These are phyloP conservation scores for Acanthamoeba healyi DNA, from an alignment of 208 protist species.

Conservation along the genomic window DNA sequence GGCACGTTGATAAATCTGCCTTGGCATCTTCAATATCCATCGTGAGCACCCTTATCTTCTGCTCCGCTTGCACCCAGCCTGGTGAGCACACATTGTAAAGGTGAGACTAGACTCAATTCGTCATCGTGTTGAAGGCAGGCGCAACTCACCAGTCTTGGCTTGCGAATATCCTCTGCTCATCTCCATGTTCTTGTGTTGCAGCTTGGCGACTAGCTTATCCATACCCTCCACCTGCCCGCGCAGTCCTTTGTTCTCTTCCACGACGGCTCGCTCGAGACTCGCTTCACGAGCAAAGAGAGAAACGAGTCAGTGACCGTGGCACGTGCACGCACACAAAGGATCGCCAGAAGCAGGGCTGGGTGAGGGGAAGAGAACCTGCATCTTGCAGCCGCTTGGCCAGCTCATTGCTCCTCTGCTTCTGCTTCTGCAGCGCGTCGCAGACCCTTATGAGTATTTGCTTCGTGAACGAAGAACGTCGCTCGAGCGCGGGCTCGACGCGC, in stretches of 20 bases:
- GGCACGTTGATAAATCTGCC: slow-evolving; percentile 7
- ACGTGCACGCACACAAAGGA: no score
- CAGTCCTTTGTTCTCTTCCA: background rate
- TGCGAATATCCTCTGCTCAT: background rate
- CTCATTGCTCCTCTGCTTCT: slow-evolving; percentile 9
- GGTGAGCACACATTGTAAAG: no score
- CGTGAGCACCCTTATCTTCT: background rate
- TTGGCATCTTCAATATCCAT: slow-evolving; percentile 21
- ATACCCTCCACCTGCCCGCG: background rate
- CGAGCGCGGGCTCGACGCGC: background rate
- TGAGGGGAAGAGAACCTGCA: no score
- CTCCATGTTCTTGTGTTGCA: background rate
- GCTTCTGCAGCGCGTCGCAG: slow-evolving; percentile 2
- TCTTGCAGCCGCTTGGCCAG: background rate
- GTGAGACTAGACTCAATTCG: background rate
- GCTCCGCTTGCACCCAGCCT: slow-evolving; percentile 34
- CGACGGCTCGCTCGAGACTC: background rate
- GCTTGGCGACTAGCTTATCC: slow-evolving; percentile 3
- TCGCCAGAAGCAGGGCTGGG: no score
- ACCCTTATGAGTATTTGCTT: background rate
- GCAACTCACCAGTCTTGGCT: background rate
- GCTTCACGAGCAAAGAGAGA: background rate
- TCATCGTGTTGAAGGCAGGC: no score
- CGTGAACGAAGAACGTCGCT: slow-evolving; percentile 36
- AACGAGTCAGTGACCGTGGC: background rate